phyloP scores from a whole-genome alignment of 495 filamentous ascomycete genomes.

The Hypoxylon lienhwacheense region DNA sequence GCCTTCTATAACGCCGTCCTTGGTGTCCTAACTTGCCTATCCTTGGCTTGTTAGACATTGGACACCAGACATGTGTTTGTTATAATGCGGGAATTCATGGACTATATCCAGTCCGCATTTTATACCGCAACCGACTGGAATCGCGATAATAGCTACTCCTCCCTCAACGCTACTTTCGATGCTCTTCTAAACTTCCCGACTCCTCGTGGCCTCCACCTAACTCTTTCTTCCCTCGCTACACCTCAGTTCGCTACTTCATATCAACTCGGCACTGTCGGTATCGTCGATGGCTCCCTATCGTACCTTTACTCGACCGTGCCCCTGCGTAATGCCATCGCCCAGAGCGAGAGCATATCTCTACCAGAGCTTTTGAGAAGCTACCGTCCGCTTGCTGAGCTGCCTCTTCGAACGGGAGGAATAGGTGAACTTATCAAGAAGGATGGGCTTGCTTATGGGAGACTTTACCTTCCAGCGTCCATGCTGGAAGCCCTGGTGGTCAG shows the following conservation, averaged over 20 bases:
- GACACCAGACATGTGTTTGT: conserved; percentile 14
- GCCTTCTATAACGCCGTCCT: conserved; percentile 22
- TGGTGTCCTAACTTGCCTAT: conserved; percentile 28
- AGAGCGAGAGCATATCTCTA: conserved; percentile 51
- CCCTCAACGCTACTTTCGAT: conserved; percentile 82
- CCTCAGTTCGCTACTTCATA: conserved; percentile 92
- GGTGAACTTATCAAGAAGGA: conserved; percentile 40
- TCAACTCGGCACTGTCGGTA: conserved; percentile 75
- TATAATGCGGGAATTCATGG: conserved; percentile 95
- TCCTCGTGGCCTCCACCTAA: conserved; percentile 75
- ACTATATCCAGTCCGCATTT: conserved; percentile 93
- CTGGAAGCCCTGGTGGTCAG: conserved; percentile 87
- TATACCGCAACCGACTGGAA: conserved; percentile 86
- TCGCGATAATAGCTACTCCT: conserved; percentile 87
- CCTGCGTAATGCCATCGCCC: conserved; percentile 53
- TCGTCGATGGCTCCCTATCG: conserved; percentile 88
- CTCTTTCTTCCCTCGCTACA: conserved; percentile 86
- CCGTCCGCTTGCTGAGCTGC: conserved; percentile 46
- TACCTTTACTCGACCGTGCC: conserved; percentile 87
- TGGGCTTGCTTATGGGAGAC: conserved; percentile 80
- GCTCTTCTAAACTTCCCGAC: conserved; percentile 83
- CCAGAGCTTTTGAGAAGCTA: conserved; percentile 52
- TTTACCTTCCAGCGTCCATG: conserved; percentile 81
- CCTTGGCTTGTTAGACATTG: conserved; percentile 21
- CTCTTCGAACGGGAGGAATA: conserved; percentile 25